Conservation (phyloP, 176 grass and related monocot species). For the Triticum timopheevii region DNA sequence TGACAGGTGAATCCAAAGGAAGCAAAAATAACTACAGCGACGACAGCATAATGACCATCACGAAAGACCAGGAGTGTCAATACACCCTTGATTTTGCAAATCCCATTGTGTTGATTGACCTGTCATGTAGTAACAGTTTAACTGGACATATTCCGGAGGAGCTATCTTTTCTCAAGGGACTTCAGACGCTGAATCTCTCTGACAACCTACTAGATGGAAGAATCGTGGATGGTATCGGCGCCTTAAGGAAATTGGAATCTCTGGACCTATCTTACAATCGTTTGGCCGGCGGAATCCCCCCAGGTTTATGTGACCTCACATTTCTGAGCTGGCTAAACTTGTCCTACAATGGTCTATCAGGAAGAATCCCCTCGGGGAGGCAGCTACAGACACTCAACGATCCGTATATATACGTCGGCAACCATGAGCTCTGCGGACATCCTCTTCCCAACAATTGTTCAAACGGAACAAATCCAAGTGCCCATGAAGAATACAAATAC, state of each 20-base stretch:
- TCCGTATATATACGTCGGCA: conserved; percentile 7
- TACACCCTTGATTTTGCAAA: neutral
- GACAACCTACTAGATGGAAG: conserved; percentile 4
- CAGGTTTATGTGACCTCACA: neutral
- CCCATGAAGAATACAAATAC: neutral
- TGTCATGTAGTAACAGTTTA: conserved; percentile 29
- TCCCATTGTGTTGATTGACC: neutral
- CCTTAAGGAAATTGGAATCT: conserved; percentile 18
- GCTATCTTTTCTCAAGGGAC: neutral
- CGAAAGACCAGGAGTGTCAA: neutral
- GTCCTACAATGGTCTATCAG: conserved; percentile 23
- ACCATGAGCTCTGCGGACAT: conserved; percentile 13
- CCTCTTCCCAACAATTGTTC: conserved; percentile 20
- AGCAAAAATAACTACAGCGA: neutral
- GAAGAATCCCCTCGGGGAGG: no score
- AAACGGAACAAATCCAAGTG: neutral
- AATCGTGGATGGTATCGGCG: conserved; percentile 6
- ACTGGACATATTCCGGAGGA: conserved; percentile 1
- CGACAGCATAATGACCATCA: neutral
- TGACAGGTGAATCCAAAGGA: neutral
- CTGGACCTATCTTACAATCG: conserved; percentile 19
- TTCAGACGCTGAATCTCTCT: conserved; percentile 23
- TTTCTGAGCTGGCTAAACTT: conserved; percentile 33
- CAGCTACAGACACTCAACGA: conserved; percentile 23
- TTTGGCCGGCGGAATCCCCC: conserved; percentile 2